A percentile compares a stretch with the other conserved stretches of the same genome.
These are phyloP conservation scores for Symbiodinium pilosum DNA, from an alignment of 73 alveolate genomes.

Conservation along the genomic window DNA sequence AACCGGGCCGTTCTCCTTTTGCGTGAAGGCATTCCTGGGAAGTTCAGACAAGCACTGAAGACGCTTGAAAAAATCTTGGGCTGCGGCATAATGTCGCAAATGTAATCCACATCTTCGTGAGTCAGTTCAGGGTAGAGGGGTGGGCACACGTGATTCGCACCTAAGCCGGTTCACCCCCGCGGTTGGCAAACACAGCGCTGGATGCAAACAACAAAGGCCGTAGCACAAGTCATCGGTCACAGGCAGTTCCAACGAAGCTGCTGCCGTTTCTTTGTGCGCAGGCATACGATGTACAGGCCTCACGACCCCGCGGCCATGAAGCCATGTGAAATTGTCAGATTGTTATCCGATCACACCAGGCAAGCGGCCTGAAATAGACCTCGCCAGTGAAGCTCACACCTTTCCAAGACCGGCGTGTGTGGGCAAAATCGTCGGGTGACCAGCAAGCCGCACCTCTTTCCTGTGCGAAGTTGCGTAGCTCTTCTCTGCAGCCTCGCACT, in stretches of 20 bases:
- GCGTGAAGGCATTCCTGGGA: no score
- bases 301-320: not conserved
- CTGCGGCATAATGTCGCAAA: not conserved
- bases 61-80: not conserved
- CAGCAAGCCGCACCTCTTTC: not conserved
- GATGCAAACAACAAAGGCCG: not conserved
- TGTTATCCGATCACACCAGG: no score
- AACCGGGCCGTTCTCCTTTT: no score
- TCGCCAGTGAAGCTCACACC: slow-evolving; percentile 15
- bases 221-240: slow-evolving; percentile 12
- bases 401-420: not conserved
- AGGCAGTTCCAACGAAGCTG: not conserved
- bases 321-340: no score
- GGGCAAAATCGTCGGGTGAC: not conserved
- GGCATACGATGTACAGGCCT: slow-evolving; percentile 52
- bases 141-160: slow-evolving; percentile 22
- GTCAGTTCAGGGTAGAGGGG: slow-evolving; percentile 24
- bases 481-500: not conserved
- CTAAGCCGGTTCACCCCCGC: not conserved
- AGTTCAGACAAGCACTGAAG: no score
- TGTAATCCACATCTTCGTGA: slow-evolving; percentile 2
- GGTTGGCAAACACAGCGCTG: not conserved
- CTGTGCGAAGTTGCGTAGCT: not conserved
- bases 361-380: not conserved
- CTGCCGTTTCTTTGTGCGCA: not conserved